Conservation (phyloP, 352 stramenopile species). For the Phytophthora ramorum region DNA sequence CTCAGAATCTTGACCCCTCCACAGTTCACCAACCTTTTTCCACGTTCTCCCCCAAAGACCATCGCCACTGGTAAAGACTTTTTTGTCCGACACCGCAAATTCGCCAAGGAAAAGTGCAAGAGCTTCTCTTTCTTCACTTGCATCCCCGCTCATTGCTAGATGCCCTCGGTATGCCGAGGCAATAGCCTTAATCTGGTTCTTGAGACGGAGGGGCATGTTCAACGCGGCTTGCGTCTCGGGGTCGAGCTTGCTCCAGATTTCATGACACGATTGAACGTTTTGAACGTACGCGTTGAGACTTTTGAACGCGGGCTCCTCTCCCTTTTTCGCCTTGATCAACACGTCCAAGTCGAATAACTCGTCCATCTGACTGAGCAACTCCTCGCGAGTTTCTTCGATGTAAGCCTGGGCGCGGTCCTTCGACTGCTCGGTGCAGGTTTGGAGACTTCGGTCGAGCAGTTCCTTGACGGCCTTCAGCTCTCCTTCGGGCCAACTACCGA, state of each 20-base stretch:
- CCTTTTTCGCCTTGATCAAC: conserved; percentile 20
- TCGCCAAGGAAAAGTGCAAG: conserved; percentile 26
- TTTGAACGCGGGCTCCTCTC: conserved; percentile 13
- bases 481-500: conserved; percentile 26
- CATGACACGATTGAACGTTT: conserved; percentile 14
- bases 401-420: conserved; percentile 27
- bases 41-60: conserved; percentile 6
- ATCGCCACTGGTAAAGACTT: neutral
- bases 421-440: conserved; percentile 15
- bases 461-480: conserved; percentile 33
- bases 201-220: conserved; percentile 32
- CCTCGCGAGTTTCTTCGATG: conserved; percentile 31
- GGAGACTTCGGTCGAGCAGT: conserved; percentile 31
- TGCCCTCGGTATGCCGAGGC: conserved; percentile 23
- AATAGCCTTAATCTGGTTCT: conserved; percentile 37
- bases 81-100: conserved; percentile 26
- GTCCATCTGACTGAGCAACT: conserved; percentile 19
- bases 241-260: conserved; percentile 33
- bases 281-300: conserved; percentile 19
- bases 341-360: conserved; percentile 48
- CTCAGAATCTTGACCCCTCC: conserved; percentile 5
- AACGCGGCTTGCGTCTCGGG: conserved; percentile 14
- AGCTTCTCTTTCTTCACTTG: neutral
- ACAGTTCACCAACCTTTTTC: conserved; percentile 5
- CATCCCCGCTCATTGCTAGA: neutral